These are phyloP conservation scores for Fraxinus dipetala DNA, from an alignment of 305 asterid species.

Conservation along the genomic window DNA sequence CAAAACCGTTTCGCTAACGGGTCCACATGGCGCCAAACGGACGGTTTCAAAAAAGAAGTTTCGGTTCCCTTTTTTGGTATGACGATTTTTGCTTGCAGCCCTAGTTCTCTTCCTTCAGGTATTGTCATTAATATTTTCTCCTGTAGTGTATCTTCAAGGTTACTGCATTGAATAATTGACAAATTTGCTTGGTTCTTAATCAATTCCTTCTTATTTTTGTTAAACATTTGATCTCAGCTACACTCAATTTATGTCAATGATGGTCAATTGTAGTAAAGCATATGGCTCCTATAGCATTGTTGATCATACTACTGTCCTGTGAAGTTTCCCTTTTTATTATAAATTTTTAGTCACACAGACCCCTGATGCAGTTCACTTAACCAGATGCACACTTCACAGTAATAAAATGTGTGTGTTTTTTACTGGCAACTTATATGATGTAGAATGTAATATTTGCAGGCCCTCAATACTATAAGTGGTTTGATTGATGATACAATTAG, in stretches of 20 bases:
- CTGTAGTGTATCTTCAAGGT: not conserved
- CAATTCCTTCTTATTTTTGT: conserved; percentile 1
- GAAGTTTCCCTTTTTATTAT: conserved; percentile 6
- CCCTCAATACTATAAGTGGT: conserved; percentile 67
- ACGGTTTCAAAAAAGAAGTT: not conserved
- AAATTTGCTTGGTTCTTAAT: not conserved
- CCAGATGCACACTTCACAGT: not conserved
- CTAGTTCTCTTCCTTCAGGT: not conserved
- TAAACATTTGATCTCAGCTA: conserved; percentile 1
- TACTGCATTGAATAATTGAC: not conserved
- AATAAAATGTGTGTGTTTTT: not conserved
- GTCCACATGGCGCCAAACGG: not conserved
- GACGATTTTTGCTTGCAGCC: not conserved
- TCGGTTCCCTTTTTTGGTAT: not conserved
- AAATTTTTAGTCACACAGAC: not conserved
- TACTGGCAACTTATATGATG: conserved; percentile 14
- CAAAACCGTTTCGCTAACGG: not conserved
- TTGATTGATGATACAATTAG: conserved; percentile 72
- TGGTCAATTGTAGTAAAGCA: not conserved
- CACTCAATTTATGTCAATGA: not conserved
- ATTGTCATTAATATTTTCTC: not conserved
- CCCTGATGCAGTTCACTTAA: not conserved
- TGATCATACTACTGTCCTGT: conserved; percentile 2
- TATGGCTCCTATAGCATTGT: not conserved
- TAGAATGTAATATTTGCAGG: conserved; percentile 44